phyloP scores from a whole-genome alignment of 805 yeast genomes.

The Ogataea nitratoaversa region DNA sequence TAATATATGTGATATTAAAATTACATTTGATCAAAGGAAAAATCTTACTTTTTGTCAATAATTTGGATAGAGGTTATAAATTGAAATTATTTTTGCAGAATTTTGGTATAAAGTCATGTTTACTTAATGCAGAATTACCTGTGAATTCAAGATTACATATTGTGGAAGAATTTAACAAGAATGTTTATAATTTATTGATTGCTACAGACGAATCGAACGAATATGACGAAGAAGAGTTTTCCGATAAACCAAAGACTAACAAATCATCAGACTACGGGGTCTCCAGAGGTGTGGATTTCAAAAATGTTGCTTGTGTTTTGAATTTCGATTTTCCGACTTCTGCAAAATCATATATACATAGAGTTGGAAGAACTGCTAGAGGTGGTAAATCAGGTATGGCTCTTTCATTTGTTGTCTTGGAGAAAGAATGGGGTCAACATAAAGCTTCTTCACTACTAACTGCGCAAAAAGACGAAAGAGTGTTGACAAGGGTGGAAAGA shows the following conservation, averaged over 20 bases:
- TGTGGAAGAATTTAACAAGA: conserved; percentile 91
- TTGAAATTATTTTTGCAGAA: conserved; percentile 88
- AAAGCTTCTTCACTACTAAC: conserved; percentile 67
- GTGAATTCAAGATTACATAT: conserved; percentile 89
- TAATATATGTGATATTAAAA: conserved; percentile 89
- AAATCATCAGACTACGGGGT: conserved; percentile 74
- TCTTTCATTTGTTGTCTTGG: conserved; percentile 83
- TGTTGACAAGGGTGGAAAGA: conserved; percentile 67
- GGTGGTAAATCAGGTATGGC: conserved; percentile 96
- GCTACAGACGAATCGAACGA: conserved; percentile 90
- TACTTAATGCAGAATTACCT: conserved; percentile 89
- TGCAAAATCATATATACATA: conserved; percentile 84
- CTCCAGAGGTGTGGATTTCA: conserved; percentile 94
- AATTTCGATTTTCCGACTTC: conserved; percentile 92
- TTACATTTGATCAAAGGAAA: conserved; percentile 86
- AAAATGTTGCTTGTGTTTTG: conserved; percentile 91
- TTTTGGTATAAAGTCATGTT: conserved; percentile 86
- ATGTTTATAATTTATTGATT: conserved; percentile 78
- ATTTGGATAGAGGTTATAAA: conserved; percentile 92
- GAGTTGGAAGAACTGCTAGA: conserved; percentile 96
- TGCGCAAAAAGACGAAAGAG: conserved; percentile 82
- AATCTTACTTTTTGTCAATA: conserved; percentile 84
- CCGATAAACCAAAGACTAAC: conserved; percentile 19
- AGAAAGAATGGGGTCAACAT: conserved; percentile 83
- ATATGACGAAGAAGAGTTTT: conserved; percentile 36